phyloP scores from a whole-genome alignment of 2,329 filamentous ascomycete species.

The Furcasterigmium furcatum region DNA sequence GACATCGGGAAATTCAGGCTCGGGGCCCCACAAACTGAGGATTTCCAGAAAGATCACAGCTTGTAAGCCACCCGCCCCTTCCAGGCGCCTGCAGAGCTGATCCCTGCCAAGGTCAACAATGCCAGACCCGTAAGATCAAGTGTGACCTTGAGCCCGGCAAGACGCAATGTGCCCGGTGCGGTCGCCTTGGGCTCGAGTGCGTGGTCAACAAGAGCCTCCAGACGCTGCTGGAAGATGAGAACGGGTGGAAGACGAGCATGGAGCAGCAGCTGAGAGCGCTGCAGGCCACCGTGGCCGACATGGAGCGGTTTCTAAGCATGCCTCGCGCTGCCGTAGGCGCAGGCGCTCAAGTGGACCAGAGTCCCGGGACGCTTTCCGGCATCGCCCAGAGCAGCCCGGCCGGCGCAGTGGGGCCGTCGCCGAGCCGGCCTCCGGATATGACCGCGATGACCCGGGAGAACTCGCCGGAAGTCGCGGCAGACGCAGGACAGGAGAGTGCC shows the following conservation, averaged over 20 bases:
- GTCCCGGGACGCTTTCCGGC: slow-evolving; percentile 6
- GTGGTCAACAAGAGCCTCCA: slow-evolving; percentile 54
- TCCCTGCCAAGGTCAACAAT: slow-evolving; percentile 31
- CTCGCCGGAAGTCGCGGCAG: slow-evolving; percentile 18
- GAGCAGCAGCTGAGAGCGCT: slow-evolving; percentile 20
- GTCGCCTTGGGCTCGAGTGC: slow-evolving; percentile 45
- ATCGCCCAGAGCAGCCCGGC: slow-evolving; percentile 11
- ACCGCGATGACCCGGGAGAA: slow-evolving; percentile 29
- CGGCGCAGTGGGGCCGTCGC: slow-evolving; percentile 12
- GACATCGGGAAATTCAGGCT: background rate
- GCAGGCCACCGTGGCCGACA: slow-evolving; percentile 19
- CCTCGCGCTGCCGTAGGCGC: background rate
- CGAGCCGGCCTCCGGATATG: slow-evolving; percentile 13
- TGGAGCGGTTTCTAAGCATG: slow-evolving; percentile 17
- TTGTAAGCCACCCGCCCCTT: slow-evolving; percentile 16
- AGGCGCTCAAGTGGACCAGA: slow-evolving; percentile 7
- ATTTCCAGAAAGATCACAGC: slow-evolving; percentile 27
- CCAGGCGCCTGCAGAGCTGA: background rate
- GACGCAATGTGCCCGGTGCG: slow-evolving; percentile 43
- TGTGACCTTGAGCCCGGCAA: slow-evolving; percentile 45
- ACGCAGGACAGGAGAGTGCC: slow-evolving; percentile 5
- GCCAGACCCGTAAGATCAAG: slow-evolving; percentile 52
- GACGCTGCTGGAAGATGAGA: slow-evolving; percentile 50
- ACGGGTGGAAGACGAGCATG: slow-evolving; percentile 34
- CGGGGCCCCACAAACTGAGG: slow-evolving; percentile 19